Evolutionary conservation across 1,284 basidiomycete genomes (phyloP), one percentile per base, ranked within the genome.

Genomic region (Kalmanozyma brasiliensis): DNA sequence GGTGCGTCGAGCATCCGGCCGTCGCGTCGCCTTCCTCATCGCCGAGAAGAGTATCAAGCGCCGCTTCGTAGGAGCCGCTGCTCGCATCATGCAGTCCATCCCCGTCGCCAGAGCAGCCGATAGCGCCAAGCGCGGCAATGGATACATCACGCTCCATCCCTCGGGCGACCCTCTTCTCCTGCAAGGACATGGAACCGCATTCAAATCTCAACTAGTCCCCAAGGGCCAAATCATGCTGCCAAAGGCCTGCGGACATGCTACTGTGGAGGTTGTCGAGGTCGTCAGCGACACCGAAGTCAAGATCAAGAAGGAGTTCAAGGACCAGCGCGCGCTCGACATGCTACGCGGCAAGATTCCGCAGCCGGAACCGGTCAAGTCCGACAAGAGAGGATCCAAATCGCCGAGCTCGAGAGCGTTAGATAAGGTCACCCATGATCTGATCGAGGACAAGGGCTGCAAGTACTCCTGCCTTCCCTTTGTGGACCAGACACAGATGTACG

Each of bases 401-500:
- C 30, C 45, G 8, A 38, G 46, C 43, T 22, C 55, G 19, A 62
- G 17, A 24, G 52, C 41, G 2, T 30, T 48, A 43, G 52, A 65
- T n/a, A 52, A 57, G 35, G 66, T 49, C 17, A 41, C 36, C 26
- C 40, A 63, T 16, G 66, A 64, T 17, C 44, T 57, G 10, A 34
- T 17, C n/a, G 55, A 68, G 2, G 47, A 49, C 19, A 23, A 20
- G 7, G 78, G 77, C 2, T 72, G 67, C 67, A 64, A 61, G 47
- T 82, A 79, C 66, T 76, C 77, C 30, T 74, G 69, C 42, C 64
- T 80, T 19, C 80, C 80, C 26, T 81, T 74, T 52, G 89, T 98
- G 61, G 91, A 96, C 84, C 94, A 98, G 83, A 88, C 91, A 63
- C 88, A 93, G 64, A 98, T 98, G 89, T 99, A 98, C 82, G 89